These are phyloP conservation scores for Fusarium armeniacum DNA, from an alignment of 2,329 filamentous ascomycete genomes.

Conservation along the genomic window DNA sequence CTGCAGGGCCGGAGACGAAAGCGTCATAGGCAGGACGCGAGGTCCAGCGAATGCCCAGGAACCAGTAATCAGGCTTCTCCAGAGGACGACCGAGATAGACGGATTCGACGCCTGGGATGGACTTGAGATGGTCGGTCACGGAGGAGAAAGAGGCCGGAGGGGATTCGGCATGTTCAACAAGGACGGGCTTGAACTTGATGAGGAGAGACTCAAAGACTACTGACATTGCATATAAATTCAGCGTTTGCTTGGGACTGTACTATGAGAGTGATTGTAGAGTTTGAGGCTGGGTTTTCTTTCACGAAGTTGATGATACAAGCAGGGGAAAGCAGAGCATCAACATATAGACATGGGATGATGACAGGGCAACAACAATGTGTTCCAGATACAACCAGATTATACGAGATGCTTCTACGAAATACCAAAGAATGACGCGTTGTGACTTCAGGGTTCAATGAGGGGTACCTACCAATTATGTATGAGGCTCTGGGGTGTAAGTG, in stretches of 20 bases:
- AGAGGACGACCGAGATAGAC: conserved; percentile 55
- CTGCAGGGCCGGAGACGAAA: conserved; percentile 59
- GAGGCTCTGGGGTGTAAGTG: conserved; percentile 10
- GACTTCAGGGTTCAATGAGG: conserved; percentile 22
- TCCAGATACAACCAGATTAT: conserved; percentile 8
- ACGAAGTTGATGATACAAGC: not conserved
- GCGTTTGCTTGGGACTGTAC: not conserved
- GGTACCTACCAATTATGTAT: conserved; percentile 37
- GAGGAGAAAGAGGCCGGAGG: conserved; percentile 49
- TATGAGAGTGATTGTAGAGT: not conserved
- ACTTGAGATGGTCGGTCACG: conserved; percentile 50
- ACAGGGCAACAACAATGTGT: conserved; percentile 7
- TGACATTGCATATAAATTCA: conserved; percentile 43
- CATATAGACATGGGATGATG: conserved; percentile 13
- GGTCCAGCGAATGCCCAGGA: conserved; percentile 55
- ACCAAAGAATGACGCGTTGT: conserved; percentile 25
- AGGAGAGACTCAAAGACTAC: conserved; percentile 51
- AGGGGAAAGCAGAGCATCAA: not conserved
- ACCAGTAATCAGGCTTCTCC: conserved; percentile 54
- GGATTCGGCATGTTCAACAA: conserved; percentile 45
- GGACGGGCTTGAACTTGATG: conserved; percentile 52
- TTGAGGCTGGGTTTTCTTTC: not conserved
- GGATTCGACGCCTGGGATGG: conserved; percentile 52
- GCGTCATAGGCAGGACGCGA: conserved; percentile 53
- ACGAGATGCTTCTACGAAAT: conserved; percentile 35